Evolutionary conservation across 331 rosid genomes (phyloP).

Genomic region (Quercus lobata): DNA sequence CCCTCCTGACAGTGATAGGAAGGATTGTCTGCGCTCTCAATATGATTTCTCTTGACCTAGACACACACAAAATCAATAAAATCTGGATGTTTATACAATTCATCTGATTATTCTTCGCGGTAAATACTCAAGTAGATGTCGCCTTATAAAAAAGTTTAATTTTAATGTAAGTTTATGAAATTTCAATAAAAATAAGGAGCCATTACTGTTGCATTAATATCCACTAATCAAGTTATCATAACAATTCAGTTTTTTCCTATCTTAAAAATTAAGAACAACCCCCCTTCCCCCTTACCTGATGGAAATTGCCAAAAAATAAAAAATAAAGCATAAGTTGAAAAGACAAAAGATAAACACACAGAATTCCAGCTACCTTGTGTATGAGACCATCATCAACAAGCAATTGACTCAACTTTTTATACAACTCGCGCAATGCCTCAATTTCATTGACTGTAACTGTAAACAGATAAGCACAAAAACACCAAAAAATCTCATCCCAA

Average conservation of each 20-base stretch:
- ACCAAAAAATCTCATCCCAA: neutral
- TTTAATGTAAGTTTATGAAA: no score
- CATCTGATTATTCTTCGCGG: no score
- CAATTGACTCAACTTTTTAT: constrained; percentile 61
- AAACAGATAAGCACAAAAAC: neutral
- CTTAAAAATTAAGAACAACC: neutral
- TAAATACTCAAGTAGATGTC: no score
- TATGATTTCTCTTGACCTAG: neutral
- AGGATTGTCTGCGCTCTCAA: neutral
- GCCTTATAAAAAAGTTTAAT: no score
- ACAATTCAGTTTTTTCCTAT: neutral
- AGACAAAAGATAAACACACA: neutral
- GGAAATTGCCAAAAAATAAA: no score
- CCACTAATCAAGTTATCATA: neutral
- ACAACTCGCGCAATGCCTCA: constrained; percentile 67
- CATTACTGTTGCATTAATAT: no score
- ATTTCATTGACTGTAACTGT: constrained; percentile 69
- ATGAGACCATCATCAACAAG: constrained; percentile 62
- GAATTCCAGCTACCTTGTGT: constrained; percentile 51
- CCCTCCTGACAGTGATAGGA: neutral
- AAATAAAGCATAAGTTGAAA: neutral
- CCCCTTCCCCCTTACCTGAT: neutral
- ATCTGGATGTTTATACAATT: no score
- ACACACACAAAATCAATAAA: no score
- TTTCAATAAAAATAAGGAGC: no score